A percentile compares a stretch with the other conserved stretches of the same genome.
These are phyloP conservation scores for Yamadazyma sp. DNA, from an alignment of 805 yeast genomes.

Conservation along the genomic window DNA sequence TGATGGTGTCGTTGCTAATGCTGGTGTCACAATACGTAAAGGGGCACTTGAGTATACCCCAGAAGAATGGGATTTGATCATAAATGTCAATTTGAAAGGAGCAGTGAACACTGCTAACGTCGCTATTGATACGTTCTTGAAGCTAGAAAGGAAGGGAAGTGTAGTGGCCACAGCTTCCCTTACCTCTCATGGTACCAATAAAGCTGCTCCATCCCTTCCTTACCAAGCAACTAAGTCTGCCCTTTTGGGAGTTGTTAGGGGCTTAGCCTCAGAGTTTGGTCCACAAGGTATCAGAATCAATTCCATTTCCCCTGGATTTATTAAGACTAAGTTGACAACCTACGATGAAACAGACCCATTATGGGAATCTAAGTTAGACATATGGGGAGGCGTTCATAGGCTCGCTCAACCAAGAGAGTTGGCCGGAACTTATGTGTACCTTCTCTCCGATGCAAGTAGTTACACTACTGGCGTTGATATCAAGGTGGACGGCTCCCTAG, in stretches of 20 bases:
- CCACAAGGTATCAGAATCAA: conserved; percentile 71
- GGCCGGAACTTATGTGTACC: conserved; percentile 71
- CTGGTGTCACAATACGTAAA: conserved; percentile 34
- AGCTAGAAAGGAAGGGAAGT: conserved; percentile 33
- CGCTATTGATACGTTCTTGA: conserved; percentile 10
- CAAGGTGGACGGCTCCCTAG: conserved; percentile 85
- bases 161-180: conserved; percentile 43
- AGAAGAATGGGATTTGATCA: conserved; percentile 25
- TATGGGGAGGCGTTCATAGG: too few species aligned
- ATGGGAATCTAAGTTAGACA: conserved; percentile 73
- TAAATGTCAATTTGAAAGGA: conserved; percentile 29
- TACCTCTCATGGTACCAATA: conserved; percentile 44
- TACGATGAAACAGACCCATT: conserved; percentile 60
- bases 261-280: conserved; percentile 46
- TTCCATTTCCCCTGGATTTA: conserved; percentile 78
- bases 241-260: conserved; percentile 37
- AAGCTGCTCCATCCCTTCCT: conserved; percentile 38
- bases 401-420: conserved; percentile 86
- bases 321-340: conserved; percentile 74
- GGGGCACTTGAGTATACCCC: conserved; percentile 27
- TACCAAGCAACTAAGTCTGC: conserved; percentile 47
- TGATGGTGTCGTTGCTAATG: conserved; percentile 35
- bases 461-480: conserved; percentile 85
- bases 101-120: conserved; percentile 21
- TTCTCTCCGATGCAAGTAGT: conserved; percentile 71